Evolutionary conservation across 306 rosid genomes (phyloP), one percentile per base, ranked within the genome.

Genomic region (Comarum palustre): DNA sequence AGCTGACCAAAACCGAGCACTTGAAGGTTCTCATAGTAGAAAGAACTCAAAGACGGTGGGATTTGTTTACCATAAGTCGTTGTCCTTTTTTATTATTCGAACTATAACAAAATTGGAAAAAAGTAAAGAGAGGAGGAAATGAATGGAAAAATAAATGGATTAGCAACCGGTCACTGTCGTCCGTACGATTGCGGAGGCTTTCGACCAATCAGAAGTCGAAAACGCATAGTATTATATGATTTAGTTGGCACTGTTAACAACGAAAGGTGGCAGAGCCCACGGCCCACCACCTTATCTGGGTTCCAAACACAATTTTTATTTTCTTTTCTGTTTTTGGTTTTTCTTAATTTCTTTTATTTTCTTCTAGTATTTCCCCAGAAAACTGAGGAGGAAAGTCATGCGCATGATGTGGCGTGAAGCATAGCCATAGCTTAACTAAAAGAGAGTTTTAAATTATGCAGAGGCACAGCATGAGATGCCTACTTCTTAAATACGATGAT

Each of bases 141-240:
- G 22, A 6, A 0, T 3, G 2, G 11, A n/a, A 61, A 68, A n/a
- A n/a, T n/a, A 79, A 72, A 48, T 1, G 41, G 38, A 25, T 43
- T 42, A 25, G 72, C 17, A 72, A 75, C 15, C 67, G 77, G 52
- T 84, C 82, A 51, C 66, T 73, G 10, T 79, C 82, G 0, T 79
- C 78, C 90, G 96, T 87, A 83, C 96, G 17, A 54, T 0, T 14
- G 15, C 62, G 82, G 72, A 80, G 79, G 4, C 0, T n/a, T 13
- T 27, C 24, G 0, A 5, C 90, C 92, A 89, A 85, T 85, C 0
- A 75, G 74, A 0, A 38, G 41, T 27, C 69, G 90, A 76, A 85
- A 85, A 75, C 83, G 52, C 74, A 52, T 24, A 41, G 11, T 0
- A 5, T 31, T 60, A 70, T 41, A 65, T 63, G 25, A 76, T 73